Base-by-base conservation (phyloP, 2,329 filamentous ascomycete species). In the Helicocarpus griseus region DNA sequence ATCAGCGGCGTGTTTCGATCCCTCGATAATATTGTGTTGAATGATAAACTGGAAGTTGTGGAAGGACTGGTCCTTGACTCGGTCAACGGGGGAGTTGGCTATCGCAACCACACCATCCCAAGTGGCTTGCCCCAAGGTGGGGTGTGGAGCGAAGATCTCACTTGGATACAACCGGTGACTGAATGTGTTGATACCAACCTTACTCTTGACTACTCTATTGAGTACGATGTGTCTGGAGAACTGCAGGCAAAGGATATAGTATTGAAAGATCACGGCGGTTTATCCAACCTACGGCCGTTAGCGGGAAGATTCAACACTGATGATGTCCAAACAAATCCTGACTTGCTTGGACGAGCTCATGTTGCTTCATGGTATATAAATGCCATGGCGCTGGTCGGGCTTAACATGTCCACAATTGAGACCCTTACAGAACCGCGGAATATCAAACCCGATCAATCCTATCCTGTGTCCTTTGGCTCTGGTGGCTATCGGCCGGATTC, bases 101-200 rank as follows among this genome's bases (percentile, higher is more conserved):
- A 75, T 11, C 63, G 73, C n/a, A 75, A 75, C 56, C 72, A 74
- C 54, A 72, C 65, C 1, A 48, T 67, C 0, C 73, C 73, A 5
- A 22, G 51, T 1, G 58, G 56, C 1, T 52, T 64, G 3, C 13
- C 52, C 0, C 59, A 58, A 29, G 71, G 70, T 0, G 66, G 60
- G 13, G 61, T 56, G 0, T 74, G 71, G 71, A 56, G 59, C 1
- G 72, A 75, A 50, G 68, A 74, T 50, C 36, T 75, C 3, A 62
- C 73, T 0, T 75, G 72, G 52, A 57, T 73, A 5, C 65, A 71
- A 50, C 70, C 72, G 1, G 64, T 69, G 4, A 65, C 67, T 0
- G 60, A 58, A 2, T 76, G 73, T 52, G 71, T 73, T 5, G 59
- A 71, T 51, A 68, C 64, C 1, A 74, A 74, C 52, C 53, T 71